Base-by-base conservation (phyloP, 306 rosid species). In the Vigna nakashimae region DNA sequence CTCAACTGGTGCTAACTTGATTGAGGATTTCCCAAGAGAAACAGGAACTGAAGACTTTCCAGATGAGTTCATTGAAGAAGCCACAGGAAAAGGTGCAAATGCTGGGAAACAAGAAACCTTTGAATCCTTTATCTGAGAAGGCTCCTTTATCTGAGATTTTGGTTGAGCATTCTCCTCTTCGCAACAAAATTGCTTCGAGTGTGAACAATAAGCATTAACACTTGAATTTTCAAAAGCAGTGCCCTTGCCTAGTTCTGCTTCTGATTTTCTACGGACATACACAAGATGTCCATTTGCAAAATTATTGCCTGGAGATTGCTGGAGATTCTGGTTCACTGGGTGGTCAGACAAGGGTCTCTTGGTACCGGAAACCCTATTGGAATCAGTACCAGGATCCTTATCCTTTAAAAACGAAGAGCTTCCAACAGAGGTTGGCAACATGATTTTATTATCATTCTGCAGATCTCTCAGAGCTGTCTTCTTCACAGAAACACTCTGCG, bases 251-350 rank as follows among this genome's bases (percentile, higher is more conserved):
- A 85, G 18, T 32, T 95, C 98, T 36, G 89, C 87, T 73, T 95
- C 98, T 5, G 97, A 85, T 77, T 92, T 95, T 86, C 98, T 88
- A 18, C 98, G 98, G 70, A 89, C 96, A 82, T 95, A 95, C 66
- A 95, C 98, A 73, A 92, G 98, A 82, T 85, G 97, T 53, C 96
- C 91, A 80, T 84, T 92, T 30, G 91, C 80, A 83, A 85, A 65
- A 84, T 71, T 91, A 79, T 69, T 87, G 59, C 86, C 71, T 11
- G 89, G 87, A 72, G 91, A 86, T 52, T 90, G 93, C 32, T 81
- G 89, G 73, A 80, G 85, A 65, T 89, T 71, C 65, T 88, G 91
- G 77, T 79, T 85, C 71, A 58, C 77, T 12, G 91, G 80, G 73
- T 55, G 71, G 84, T 87, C 93, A 57, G 90, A 76, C 14, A 81